Evolutionary conservation across 495 filamentous ascomycete genomes (phyloP), one percentile per base, ranked within the genome.

Genomic region (Penicillium roqueforti): DNA sequence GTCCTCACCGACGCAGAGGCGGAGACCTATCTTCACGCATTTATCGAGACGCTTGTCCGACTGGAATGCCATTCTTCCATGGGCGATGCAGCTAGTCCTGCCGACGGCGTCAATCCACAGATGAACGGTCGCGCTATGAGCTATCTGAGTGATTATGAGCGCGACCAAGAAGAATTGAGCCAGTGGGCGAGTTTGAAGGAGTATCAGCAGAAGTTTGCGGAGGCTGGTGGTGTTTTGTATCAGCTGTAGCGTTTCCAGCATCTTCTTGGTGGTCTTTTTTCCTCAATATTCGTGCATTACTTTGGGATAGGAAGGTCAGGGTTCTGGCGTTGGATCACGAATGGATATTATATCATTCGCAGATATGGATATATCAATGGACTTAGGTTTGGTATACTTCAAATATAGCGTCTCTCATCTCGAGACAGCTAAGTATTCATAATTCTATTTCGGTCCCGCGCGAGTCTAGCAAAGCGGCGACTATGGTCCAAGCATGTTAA

Each of bases 101-200:
- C 50, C 6, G 59, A 58, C 7, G 58, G 51, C 11, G 20, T 56
- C 14, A 68, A 66, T 36, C 70, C 73, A 0, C 61, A 48, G 19
- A 54, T 53, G 4, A 67, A 71, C 16, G 66, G 67, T 1, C 62
- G 67, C 13, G 60, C 70, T 3, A 77, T 72, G 69, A 75, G 70
- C 44, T 76, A 77, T 48, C 42, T 72, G 0, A 74, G 68, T 36
- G 72, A 75, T 38, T 68, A 71, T 38, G 77, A 82, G 40, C 83
- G 86, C 22, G 89, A 92, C 43, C 87, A 92, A 67, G 76, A 83
- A 46, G 86, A 89, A 60, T 62, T 91, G 53, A 72, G 80, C 34
- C 77, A 79, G 45, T 95, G 89, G 89, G 82, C 83, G 0, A 86
- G 84, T 62, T 68, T 95, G 60, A 81, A 85, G 47, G 83, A 88